phyloP scores from a whole-genome alignment of 768 basidiomycete genomes.

The Tulasnella sp. region DNA sequence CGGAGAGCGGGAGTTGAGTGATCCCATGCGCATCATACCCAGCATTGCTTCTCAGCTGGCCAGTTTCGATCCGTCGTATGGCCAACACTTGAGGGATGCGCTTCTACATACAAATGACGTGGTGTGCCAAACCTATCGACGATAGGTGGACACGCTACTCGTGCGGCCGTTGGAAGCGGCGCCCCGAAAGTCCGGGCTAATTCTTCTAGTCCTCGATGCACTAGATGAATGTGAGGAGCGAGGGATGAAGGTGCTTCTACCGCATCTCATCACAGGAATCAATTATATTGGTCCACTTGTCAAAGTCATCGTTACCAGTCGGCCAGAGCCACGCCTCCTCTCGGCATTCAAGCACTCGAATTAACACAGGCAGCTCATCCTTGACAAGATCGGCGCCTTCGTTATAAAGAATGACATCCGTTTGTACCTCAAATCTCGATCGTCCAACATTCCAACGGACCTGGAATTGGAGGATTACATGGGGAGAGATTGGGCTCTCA shows the following conservation, averaged over 20 bases:
- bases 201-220: constrained; percentile 30
- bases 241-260: constrained; percentile 18
- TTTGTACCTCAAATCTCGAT: constrained; percentile 7
- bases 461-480: too few relatives aligned
- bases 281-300: constrained; percentile 23
- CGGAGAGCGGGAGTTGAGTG: constrained; percentile 17
- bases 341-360: neutral
- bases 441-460: neutral
- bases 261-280: constrained; percentile 19
- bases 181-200: neutral
- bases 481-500: too few relatives aligned
- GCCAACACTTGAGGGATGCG: constrained; percentile 2
- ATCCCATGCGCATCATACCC: constrained; percentile 23
- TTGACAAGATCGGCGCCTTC: constrained; percentile 9
- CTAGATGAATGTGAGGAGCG: constrained; percentile 28
- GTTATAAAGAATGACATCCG: constrained; percentile 9
- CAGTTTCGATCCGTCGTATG: constrained; percentile 11
- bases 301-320: constrained; percentile 28
- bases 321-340: constrained; percentile 25
- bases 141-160: constrained; percentile 20
- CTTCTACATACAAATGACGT: constrained; percentile 2
- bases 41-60: constrained; percentile 29
- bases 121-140: constrained; percentile 17
- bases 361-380: neutral
- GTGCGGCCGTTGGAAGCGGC: constrained; percentile 3